Base-by-base conservation (phyloP, 2,329 filamentous ascomycete genomes). In the Thielaviopsis populi region DNA sequence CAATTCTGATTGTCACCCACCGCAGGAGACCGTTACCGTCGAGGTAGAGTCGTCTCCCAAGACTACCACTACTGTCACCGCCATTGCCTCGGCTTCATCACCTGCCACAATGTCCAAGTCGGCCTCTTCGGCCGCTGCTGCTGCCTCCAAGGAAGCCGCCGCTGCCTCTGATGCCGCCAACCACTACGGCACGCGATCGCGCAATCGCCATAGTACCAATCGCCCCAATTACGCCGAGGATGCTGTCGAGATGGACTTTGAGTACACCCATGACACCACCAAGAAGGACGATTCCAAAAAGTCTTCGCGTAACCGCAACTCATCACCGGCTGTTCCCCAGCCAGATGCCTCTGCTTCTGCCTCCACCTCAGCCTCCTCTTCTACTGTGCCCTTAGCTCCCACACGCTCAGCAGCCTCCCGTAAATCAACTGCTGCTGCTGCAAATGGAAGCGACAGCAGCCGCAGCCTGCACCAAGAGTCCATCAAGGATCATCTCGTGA, bases 221-320 rank as follows among this genome's bases (percentile, higher is more conserved):
- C 88, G 94, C 69, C 85, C 87, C 68, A 99, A 99, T 75, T 99
- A 99, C 75, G 92, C 94, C 61, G 94, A 99, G 76, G 89, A 92
- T 75, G 88, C 83, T 75, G 92, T 33, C 30, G 92, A 97, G 70
- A 84, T 89, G 74, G 94, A 97, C 66, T 75, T 80, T 72, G 89
- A 91, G 73, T 92, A 96, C 70, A 82, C 80, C 72, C 76, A 80
- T 71, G 73, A 77, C 62, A 75, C 81, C 69, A 78, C 79, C 70
- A 80, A 82, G 69, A 79, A 83, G 17, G 76, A 77, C 63, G 80
- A 83, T 67, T 65, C 76, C 62, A 83, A 84, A 72, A 87, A 86
- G 71, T 72, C 77, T 43, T 77, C 78, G 69, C 77, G 77, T 27
- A 58, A 63, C 33, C 54, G 64, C 37, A 65, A 65, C 41, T 61